Evolutionary conservation across 805 yeast species (phyloP), one percentile per base, ranked within the genome.

Genomic region (Cyberlindnera maritima): DNA sequence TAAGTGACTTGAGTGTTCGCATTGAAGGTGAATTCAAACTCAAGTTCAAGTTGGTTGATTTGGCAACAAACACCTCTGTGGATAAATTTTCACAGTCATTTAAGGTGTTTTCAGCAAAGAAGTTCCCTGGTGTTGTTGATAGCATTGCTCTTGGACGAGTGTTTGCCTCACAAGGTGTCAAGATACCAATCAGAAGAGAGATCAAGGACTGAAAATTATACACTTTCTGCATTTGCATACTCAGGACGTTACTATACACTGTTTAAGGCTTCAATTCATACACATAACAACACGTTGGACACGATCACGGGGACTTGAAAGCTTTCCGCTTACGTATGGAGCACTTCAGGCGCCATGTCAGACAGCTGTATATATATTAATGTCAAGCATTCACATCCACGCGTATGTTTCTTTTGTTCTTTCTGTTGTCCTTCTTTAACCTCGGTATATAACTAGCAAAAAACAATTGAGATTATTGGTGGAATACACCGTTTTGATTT

Each of bases 71-170:
- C 36, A 23, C 17, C 10, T 21, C 57, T 28, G 50, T 50, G 4
- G 41, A 45, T 23, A 44, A 43, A 21, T 71, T 64, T 48, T 66
- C 70, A 13, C 60, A 65, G 10, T 49, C 58, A 4, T 70, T 71
- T 58, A 59, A 56, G 34, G 74, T 70, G 4, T 72, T 64, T 49
- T 65, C 71, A 31, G 75, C 76, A 0, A 72, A 72, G 49, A 66
- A 63, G 52, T 72, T 71, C 49, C 76, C 76, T 2, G 76, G 76
- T 6, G 76, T 72, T 17, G 69, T 68, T 36, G 75, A 71, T 36
- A 60, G 69, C 29, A 66, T 72, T 2, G 62, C 66, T 2, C 58
- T 71, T 28, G 69, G 74, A 31, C 53, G 68, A 32, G 64, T 70
- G 18, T 71, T 72, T 59, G 75, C 71, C 2, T 58, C 64, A 33